Base-by-base conservation (phyloP, 768 basidiomycete genomes). In the Neoboletus magnificus region DNA sequence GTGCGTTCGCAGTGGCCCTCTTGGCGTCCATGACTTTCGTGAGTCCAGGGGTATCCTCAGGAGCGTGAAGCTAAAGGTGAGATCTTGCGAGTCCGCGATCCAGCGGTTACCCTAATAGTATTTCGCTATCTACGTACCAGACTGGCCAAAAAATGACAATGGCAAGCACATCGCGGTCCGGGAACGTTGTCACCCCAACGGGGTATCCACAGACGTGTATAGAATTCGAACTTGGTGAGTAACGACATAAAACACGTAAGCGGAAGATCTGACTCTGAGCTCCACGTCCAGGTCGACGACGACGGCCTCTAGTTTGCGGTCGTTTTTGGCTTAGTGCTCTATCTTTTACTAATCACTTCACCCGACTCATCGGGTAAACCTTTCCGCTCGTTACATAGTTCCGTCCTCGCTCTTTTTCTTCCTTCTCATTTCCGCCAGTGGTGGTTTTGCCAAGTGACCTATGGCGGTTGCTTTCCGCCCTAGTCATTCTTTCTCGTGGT, bases 381-480 rank as follows among this genome's bases (percentile, higher is more conserved):
- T 23, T 39, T 58, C 50, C 60, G 58, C 20, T 66, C 60, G 12
- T 60, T 61, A 53, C 52, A 47, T 44, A 29, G 37, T 48, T 42
- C 8, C 45, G 3, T 37, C 37, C 48, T 61, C 58, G 16, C 36
- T 63, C 58, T 55, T 62, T 56, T 52, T 40, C 33, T 50, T 45
- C 37, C n/a, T 49, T 40, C 18, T 51, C 51, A 9, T 47, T 46
- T 50, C 52, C 48, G 50, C 48, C 40, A n/a, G 23, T 39, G 25
- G 52, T 57, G 65, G 66, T 63, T 46, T 22, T 44, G 7, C 25
- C 33, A 53, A 51, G 61, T 55, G 57, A 59, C 65, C 59, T 32
- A 71, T 71, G 69, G 58, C 67, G 65, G 61, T 59, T 37, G n/a
- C 48, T 49, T 50, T 63, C 60, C 61, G 61, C 55, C 52, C 42